Percentiles rank a stretch among this genome's conserved stretches.
These are phyloP conservation scores for Auricularia sp. DNA, from an alignment of 768 basidiomycete genomes.

Conservation along the genomic window DNA sequence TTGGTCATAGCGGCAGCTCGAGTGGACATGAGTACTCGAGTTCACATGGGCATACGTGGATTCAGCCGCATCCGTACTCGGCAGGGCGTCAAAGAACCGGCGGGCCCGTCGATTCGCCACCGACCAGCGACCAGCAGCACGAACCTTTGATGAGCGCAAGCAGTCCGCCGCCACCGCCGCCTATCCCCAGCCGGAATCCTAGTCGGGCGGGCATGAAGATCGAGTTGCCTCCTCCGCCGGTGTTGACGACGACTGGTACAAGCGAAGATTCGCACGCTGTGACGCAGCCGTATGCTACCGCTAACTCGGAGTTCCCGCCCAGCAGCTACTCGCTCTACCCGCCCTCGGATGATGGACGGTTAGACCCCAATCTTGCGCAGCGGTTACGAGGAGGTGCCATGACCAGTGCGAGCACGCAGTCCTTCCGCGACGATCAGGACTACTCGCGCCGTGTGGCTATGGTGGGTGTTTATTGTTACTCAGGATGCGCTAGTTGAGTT, in stretches of 20 bases:
- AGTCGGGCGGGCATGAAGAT: neutral
- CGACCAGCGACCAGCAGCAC: neutral
- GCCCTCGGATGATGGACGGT: neutral
- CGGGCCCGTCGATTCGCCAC: neutral
- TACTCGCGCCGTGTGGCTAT: neutral
- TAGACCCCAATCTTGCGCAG: neutral
- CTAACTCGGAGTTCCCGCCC: neutral
- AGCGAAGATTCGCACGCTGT: neutral
- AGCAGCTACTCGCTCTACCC: neutral
- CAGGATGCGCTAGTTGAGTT: neutral
- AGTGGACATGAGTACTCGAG: neutral
- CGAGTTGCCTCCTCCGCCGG: neutral
- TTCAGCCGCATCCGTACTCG: neutral
- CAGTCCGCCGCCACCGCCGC: neutral
- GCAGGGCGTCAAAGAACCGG: neutral
- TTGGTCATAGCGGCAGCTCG: neutral
- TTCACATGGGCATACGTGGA: neutral
- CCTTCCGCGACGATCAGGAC: slow-evolving; percentile 1
- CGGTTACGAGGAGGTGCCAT: neutral
- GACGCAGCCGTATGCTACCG: neutral
- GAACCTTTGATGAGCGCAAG: neutral
- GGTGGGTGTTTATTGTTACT: neutral
- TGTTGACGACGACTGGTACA: neutral
- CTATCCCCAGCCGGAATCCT: neutral
- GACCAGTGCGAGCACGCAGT: neutral